These are phyloP conservation scores for Pulveroboletus frians DNA, from an alignment of 768 basidiomycete genomes.

Conservation along the genomic window DNA sequence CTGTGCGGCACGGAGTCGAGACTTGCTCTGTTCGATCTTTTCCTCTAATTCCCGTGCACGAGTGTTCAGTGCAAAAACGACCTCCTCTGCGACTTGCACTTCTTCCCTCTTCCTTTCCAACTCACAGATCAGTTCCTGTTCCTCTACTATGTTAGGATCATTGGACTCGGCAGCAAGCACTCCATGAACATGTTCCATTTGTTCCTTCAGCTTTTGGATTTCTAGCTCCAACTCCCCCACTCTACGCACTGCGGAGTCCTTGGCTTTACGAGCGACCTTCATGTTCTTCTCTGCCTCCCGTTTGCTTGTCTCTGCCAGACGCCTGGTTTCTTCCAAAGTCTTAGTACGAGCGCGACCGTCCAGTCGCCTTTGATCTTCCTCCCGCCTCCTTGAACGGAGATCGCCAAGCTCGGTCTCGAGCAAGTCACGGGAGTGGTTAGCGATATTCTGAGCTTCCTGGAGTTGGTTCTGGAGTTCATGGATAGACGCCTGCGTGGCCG, in stretches of 20 bases:
- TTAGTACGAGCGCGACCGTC: conserved; percentile 85
- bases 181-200: conserved; percentile 51
- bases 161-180: conserved; percentile 42
- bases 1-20: conserved; percentile 51
- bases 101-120: conserved; percentile 57
- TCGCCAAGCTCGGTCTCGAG: conserved; percentile 73
- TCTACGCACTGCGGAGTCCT: conserved; percentile 56
- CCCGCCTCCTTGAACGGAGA: conserved; percentile 67
- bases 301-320: conserved; percentile 72
- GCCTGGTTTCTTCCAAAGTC: conserved; percentile 78
- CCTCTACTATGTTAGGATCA: conserved; percentile 41
- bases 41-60: conserved; percentile 74
- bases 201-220: conserved; percentile 51
- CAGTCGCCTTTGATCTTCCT: conserved; percentile 72
- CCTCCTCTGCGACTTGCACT: conserved; percentile 55
- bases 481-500: conserved; percentile 53
- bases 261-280: conserved; percentile 57
- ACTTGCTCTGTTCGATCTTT: conserved; percentile 57
- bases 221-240: conserved; percentile 59
- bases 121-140: conserved; percentile 39
- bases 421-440: conserved; percentile 54
- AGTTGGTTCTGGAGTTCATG: conserved; percentile 69
- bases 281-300: conserved; percentile 88
- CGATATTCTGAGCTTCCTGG: conserved; percentile 49
- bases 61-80: conserved; percentile 53